These are phyloP conservation scores for Cantharellus cinnabarinus DNA, from an alignment of 768 basidiomycete genomes.

Conservation along the genomic window DNA sequence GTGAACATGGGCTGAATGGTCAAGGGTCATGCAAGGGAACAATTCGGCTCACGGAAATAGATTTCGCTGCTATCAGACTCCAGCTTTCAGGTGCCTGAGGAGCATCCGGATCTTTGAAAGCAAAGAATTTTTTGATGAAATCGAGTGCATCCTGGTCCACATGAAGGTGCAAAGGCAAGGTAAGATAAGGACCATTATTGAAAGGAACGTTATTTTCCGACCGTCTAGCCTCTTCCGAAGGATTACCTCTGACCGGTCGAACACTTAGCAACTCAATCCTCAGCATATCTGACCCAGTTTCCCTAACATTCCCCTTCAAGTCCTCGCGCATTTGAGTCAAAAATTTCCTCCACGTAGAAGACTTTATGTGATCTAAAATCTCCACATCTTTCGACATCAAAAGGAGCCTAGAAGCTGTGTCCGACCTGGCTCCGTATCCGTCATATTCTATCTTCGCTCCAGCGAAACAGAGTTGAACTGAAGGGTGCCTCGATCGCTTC, in stretches of 20 bases:
- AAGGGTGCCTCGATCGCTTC: conserved; percentile 52
- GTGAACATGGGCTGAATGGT: not conserved
- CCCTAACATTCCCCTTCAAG: conserved; percentile 69
- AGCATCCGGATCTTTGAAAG: conserved; percentile 49
- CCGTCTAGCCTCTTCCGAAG: conserved; percentile 55
- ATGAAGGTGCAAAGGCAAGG: conserved; percentile 65
- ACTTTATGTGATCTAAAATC: conserved; percentile 93
- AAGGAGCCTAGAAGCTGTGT: conserved; percentile 41
- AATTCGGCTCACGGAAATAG: conserved; percentile 45
- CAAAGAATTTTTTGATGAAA: conserved; percentile 91
- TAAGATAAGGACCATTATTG: not conserved
- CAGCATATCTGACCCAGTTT: conserved; percentile 90
- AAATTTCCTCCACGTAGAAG: conserved; percentile 97
- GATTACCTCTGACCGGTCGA: conserved; percentile 43
- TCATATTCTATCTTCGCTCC: conserved; percentile 49
- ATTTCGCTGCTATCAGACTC: conserved; percentile 27
- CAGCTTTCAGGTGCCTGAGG: conserved; percentile 13
- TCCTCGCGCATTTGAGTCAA: conserved; percentile 70
- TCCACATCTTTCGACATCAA: conserved; percentile 55
- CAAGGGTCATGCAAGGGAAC: not conserved
- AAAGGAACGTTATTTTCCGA: conserved; percentile 6
- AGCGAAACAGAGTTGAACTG: conserved; percentile 64
- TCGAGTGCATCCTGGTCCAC: conserved; percentile 98
- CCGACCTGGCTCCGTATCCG: conserved; percentile 32
- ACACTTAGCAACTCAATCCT: conserved; percentile 60